A percentile compares a stretch with the other conserved stretches of the same genome.
Evolutionary conservation across 805 yeast species (phyloP).

Genomic region (Zygosaccharomyces rouxii): DNA sequence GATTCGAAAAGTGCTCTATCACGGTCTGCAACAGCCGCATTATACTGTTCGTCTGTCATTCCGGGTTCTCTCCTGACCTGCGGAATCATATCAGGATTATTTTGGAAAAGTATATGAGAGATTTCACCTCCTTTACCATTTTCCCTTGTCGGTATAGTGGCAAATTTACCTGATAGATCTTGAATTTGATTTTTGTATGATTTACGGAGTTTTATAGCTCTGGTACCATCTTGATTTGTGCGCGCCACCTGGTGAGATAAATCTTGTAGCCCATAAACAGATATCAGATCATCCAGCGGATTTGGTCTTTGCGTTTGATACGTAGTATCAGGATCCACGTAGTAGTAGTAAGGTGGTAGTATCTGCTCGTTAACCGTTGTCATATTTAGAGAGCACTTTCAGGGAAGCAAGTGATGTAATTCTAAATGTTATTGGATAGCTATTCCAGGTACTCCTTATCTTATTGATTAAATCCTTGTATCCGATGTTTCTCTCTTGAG

Average conservation of each 20-base stretch:
- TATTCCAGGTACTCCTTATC: too few species aligned
- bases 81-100: conserved; percentile 33
- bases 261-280: conserved; percentile 60
- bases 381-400: conserved; percentile 2
- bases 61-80: conserved; percentile 23
- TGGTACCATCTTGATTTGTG: conserved; percentile 79
- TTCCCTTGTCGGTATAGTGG: conserved; percentile 47
- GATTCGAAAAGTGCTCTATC: conserved; percentile 26
- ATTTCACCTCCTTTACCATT: conserved; percentile 38
- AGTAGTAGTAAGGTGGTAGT: conserved; percentile 36
- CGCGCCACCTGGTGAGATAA: conserved; percentile 81
- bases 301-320: conserved; percentile 52
- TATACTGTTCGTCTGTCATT: conserved; percentile 28
- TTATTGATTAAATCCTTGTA: too few species aligned
- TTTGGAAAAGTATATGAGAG: conserved; percentile 33
- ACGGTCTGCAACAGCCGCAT: conserved; percentile 23
- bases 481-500: neutral
- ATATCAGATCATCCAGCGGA: conserved; percentile 67
- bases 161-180: conserved; percentile 78
- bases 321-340: conserved; percentile 35
- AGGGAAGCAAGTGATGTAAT: neutral
- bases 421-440: neutral
- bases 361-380: conserved; percentile 23
- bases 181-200: conserved; percentile 90
- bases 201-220: conserved; percentile 88